Conservation (phyloP, 192 early-diverging fungal species). For the Coemansia sp. region DNA sequence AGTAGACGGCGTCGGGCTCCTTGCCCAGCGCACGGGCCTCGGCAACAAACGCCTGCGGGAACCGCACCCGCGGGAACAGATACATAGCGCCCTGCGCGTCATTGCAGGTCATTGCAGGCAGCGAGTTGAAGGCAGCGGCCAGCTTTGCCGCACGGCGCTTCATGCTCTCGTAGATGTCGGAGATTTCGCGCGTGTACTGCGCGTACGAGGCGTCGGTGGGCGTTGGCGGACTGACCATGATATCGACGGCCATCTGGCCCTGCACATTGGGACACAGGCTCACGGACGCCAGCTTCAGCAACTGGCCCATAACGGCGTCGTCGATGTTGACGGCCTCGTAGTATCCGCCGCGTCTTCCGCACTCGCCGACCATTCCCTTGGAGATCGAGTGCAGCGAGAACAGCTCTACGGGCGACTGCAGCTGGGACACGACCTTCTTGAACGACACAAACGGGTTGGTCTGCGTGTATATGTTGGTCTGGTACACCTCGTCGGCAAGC, state of each 20-base stretch:
- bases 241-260: conserved; percentile 92
- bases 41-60: conserved; percentile 76
- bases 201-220: conserved; percentile 76
- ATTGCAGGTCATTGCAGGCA: conserved; percentile 86
- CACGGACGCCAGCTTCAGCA: conserved; percentile 94
- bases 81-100: conserved; percentile 95
- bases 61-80: conserved; percentile 80
- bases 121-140: conserved; percentile 73
- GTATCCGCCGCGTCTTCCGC: conserved; percentile 96
- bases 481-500: conserved; percentile 98
- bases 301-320: conserved; percentile 69
- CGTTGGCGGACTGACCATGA: conserved; percentile 90
- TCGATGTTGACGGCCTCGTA: conserved; percentile 91
- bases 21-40: conserved; percentile 71
- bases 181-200: conserved; percentile 71
- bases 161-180: conserved; percentile 78
- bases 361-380: conserved; percentile 99
- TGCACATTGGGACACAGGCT: conserved; percentile 91
- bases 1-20: conserved; percentile 87
- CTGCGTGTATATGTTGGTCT: conserved; percentile 87
- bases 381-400: conserved; percentile 96
- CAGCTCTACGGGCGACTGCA: conserved; percentile 80
- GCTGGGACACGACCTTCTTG: conserved; percentile 87
- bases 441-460: conserved; percentile 92
- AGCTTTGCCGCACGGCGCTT: conserved; percentile 74